Evolutionary conservation across 345 rosid species (phyloP).

Genomic region (Excoecaria agallocha): DNA sequence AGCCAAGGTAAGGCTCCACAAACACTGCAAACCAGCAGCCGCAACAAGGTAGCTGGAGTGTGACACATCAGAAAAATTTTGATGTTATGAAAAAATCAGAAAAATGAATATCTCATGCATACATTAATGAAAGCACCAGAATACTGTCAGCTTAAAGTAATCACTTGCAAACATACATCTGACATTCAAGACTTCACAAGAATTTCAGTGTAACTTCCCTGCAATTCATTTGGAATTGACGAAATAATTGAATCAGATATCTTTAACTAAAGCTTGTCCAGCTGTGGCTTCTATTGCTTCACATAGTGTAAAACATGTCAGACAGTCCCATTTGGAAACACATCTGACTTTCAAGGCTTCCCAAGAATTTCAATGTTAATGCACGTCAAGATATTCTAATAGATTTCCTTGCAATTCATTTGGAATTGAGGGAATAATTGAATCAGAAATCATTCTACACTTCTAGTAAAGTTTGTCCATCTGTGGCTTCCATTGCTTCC

Average conservation of each 20-base stretch:
- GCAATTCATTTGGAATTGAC: background rate
- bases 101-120: background rate
- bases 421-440: background rate
- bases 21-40: conserved; percentile 67
- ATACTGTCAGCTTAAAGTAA: background rate
- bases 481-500: background rate
- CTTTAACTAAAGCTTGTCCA: conserved; percentile 1
- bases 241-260: background rate
- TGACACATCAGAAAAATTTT: conserved; percentile 22
- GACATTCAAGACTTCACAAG: background rate
- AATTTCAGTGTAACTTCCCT: background rate
- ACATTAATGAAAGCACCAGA: background rate
- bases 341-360: background rate
- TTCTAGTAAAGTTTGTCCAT: background rate
- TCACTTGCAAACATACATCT: background rate
- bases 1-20: conserved; percentile 68
- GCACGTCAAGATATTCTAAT: too few species aligned
- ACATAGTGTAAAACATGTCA: background rate
- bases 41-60: conserved; percentile 72
- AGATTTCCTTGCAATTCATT: background rate
- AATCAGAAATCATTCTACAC: background rate
- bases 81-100: conserved; percentile 13
- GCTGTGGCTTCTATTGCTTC: background rate
- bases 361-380: background rate
- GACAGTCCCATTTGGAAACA: background rate